Percentiles rank a stretch among this genome's conserved stretches.
Evolutionary conservation across 2,329 filamentous ascomycete species (phyloP).

Genomic region (Scytalidium sp.): DNA sequence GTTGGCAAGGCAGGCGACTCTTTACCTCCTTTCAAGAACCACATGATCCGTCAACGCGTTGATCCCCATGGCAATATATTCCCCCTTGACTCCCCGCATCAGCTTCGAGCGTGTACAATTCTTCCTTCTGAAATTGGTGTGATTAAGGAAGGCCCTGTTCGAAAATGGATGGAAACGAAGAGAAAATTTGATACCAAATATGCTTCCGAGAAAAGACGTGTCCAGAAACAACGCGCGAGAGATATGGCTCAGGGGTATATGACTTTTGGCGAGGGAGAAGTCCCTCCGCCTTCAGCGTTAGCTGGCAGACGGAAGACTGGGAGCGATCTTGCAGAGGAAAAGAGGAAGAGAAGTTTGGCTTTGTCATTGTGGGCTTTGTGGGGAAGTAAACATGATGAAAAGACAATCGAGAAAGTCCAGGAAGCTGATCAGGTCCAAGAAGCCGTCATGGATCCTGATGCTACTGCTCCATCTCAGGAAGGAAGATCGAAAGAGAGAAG

Average conservation of each 20-base stretch:
- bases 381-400: slow-evolving; percentile 86
- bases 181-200: slow-evolving; percentile 72
- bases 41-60: slow-evolving; percentile 91
- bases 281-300: slow-evolving; percentile 79
- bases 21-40: slow-evolving; percentile 72
- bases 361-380: slow-evolving; percentile 82
- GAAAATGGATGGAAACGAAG: slow-evolving; percentile 79
- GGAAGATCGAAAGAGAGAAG: slow-evolving; percentile 12
- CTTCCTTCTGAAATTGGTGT: slow-evolving; percentile 67
- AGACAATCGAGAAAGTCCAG: slow-evolving; percentile 60
- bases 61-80: slow-evolving; percentile 74
- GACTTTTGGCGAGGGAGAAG: slow-evolving; percentile 67
- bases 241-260: slow-evolving; percentile 73
- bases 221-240: slow-evolving; percentile 70
- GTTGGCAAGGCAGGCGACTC: slow-evolving; percentile 86
- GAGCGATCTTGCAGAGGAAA: slow-evolving; percentile 47
- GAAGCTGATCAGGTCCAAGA: slow-evolving; percentile 41
- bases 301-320: slow-evolving; percentile 63
- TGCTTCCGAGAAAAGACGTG: slow-evolving; percentile 61
- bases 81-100: slow-evolving; percentile 59
- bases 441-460: slow-evolving; percentile 36
- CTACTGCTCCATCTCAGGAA: slow-evolving; percentile 29
- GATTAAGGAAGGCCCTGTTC: slow-evolving; percentile 75
- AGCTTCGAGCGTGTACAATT: slow-evolving; percentile 65
- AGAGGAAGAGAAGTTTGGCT: slow-evolving; percentile 64